phyloP scores from a whole-genome alignment of 2,329 filamentous ascomycete species.

The Trichoderma sp. region DNA sequence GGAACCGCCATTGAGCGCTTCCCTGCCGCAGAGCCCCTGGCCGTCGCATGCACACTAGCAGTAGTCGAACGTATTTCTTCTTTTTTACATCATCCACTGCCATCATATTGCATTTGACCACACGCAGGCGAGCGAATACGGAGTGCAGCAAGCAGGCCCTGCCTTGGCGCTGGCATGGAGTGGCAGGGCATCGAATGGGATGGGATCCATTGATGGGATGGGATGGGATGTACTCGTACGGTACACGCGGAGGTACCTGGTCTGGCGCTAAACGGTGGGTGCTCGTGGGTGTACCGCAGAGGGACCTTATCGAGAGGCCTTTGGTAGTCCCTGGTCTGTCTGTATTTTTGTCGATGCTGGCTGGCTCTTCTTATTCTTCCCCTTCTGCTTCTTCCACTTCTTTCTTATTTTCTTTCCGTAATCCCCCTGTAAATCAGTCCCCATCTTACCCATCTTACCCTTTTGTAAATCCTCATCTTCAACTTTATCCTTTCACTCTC shows the following conservation, averaged over 20 bases:
- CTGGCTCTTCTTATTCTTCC: background rate
- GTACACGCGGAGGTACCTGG: background rate
- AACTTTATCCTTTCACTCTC: background rate
- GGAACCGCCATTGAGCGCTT: background rate
- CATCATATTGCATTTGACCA: background rate
- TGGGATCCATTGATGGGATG: background rate
- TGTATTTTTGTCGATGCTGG: background rate
- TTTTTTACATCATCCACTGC: slow-evolving; percentile 8
- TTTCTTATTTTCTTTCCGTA: background rate
- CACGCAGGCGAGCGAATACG: background rate
- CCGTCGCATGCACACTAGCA: background rate
- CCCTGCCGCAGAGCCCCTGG: background rate
- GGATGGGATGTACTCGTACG: background rate
- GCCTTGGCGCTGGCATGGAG: background rate
- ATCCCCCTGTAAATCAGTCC: background rate
- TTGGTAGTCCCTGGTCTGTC: background rate
- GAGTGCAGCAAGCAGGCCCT: background rate
- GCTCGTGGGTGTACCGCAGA: background rate
- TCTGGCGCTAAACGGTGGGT: background rate
- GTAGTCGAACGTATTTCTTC: background rate
- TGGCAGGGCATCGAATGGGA: background rate
- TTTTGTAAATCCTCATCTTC: background rate
- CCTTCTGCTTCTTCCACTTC: background rate
- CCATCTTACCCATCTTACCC: background rate
- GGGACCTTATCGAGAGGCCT: background rate